Conservation (phyloP, 1,284 basidiomycete genomes). For the Marasmius tenuissimus region DNA sequence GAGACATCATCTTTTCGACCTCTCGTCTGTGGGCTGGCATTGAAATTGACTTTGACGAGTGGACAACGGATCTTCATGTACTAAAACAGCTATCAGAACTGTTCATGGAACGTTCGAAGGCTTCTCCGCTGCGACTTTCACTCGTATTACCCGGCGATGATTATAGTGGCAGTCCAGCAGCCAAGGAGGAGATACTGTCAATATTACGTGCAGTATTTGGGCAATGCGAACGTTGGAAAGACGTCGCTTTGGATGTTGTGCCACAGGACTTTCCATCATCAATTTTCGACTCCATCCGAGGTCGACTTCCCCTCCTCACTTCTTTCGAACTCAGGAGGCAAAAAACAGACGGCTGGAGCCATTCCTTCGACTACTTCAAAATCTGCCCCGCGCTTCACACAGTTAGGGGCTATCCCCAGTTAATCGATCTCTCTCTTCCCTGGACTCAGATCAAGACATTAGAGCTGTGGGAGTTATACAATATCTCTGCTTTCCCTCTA, state of each 20-base stretch:
- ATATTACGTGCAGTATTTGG: neutral
- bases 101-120: neutral
- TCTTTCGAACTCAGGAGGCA: neutral
- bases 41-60: neutral
- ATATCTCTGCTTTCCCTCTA: neutral
- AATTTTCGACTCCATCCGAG: neutral
- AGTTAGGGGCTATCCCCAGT: neutral
- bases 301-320: neutral
- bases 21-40: neutral
- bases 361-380: neutral
- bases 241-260: neutral
- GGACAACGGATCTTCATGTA: neutral
- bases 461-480: neutral
- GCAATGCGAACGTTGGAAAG: neutral
- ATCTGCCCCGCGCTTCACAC: neutral
- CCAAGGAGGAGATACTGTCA: neutral
- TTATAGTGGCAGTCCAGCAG: neutral
- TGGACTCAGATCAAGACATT: neutral
- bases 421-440: neutral
- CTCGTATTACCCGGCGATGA: neutral
- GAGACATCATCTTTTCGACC: neutral
- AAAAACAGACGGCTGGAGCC: neutral
- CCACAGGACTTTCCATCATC: neutral
- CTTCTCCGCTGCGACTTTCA: neutral
- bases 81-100: no score